A percentile compares a stretch with the other conserved stretches of the same genome.
These are phyloP conservation scores for Paulownia fortunei DNA, from an alignment of 257 asterid species.

Conservation along the genomic window DNA sequence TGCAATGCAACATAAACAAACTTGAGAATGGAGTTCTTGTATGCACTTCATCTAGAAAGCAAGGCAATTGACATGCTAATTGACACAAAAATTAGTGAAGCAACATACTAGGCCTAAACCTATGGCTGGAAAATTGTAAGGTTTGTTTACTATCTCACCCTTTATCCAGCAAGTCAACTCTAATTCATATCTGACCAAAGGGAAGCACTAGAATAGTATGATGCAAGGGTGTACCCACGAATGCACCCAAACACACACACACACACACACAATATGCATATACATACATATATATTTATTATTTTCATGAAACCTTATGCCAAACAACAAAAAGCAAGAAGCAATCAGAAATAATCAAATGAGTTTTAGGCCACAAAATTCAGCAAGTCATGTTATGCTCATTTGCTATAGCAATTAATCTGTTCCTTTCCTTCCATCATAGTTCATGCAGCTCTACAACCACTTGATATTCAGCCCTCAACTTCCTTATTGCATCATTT, in stretches of 20 bases:
- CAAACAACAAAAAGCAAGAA: neutral
- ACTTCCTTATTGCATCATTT: neutral
- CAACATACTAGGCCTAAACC: neutral
- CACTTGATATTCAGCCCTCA: constrained; percentile 17
- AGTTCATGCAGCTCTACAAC: constrained; percentile 22
- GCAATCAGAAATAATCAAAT: neutral
- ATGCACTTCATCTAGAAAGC: too few species aligned
- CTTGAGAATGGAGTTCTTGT: too few species aligned
- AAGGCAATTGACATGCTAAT: too few species aligned
- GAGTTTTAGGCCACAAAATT: neutral
- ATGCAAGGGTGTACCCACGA: neutral
- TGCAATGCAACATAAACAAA: too few species aligned
- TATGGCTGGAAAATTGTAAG: neutral
- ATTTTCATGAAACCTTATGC: neutral
- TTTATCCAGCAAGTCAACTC: neutral
- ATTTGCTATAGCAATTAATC: neutral
- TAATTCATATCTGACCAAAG: neutral
- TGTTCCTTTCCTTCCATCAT: neutral
- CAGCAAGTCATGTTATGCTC: neutral
- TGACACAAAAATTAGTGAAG: too few species aligned
- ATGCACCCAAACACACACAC: neutral
- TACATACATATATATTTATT: neutral
- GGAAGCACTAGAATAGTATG: neutral
- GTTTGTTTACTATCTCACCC: neutral
- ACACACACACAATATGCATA: neutral